Base-by-base conservation (phyloP, 139 green algal genomes). In the Penium margaritaceum region DNA sequence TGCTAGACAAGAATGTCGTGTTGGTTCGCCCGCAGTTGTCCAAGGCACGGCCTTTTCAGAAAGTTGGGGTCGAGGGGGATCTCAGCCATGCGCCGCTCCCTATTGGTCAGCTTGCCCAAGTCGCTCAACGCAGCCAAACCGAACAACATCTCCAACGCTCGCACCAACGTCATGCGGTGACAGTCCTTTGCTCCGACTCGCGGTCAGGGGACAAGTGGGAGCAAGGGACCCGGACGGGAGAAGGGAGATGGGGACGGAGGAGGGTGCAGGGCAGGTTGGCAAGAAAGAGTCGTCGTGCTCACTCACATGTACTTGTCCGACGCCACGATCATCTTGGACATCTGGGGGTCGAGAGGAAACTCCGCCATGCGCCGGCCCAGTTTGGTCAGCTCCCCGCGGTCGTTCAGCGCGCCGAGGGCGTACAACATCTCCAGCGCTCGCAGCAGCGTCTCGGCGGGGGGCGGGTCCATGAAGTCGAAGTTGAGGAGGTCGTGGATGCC, bases 311-410 rank as follows among this genome's bases (percentile, higher is more conserved):
- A 93, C 27, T 89, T 89, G 70, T 96, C 90, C 35, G 74, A 81
- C 7, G 90, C 89, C 1, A 97, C 85, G 33, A 98, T 82, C 64
- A 88, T 93, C 84, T 98, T 98, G 53, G 87, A 83, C 29, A 98
- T 88, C 92, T 95, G 92, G 37, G 93, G 93, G 82, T 98, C 93
- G 44, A 98, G 82, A 1, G 93, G 93, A 77, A 98, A 97, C 85
- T 98, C 93, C 0, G 93, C 93, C 93, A 98, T 98, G 70, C 90
- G 86, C 24, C 93, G 82, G 17, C 93, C 44, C 21, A 86, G 68
- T 37, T 84, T 78, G 35, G 71, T 87, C 3, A 87, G 64, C 35
- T 84, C 74, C 19, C 78, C 71, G 36, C 78, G 79, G 84, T 97
- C 91, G 72, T 97, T 97, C 6, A 99, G 87, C 15, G 94, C 90